Base-by-base conservation (phyloP, 1,139 yeast species). In the Sugiyamaella grinbergsii region DNA sequence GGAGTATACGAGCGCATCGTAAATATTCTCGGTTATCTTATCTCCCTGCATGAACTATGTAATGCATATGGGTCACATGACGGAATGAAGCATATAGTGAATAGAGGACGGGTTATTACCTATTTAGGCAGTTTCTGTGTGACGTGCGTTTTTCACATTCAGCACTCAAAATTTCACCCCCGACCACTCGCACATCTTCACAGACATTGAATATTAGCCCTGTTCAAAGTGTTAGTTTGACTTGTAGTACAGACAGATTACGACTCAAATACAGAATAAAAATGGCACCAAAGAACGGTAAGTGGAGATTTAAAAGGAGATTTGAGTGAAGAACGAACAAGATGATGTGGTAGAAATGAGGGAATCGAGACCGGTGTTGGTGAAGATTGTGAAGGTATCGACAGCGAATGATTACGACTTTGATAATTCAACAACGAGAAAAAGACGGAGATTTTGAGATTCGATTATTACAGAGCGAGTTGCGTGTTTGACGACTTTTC, bases 231-330 rank as follows among this genome's bases (percentile, higher is more conserved):
- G 41, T 23, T 37, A 40, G 23, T 41, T 41, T 32, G 45, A 41
- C 45, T 41, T 41, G 45, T 40, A 40, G 43, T 40, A 41, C 45
- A 26, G 43, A 40, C 43, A 31, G 31, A 41, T 41, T 41, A 41
- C 45, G 45, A 41, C 37, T 41, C 36, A 41, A 41, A 47, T 16
- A 49, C 23, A 37, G n/a, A n/a, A 44, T 16, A 41, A 54, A 38
- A 49, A 53, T 52, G 57, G 50, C 57, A 38, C 56, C 58, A 39
- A 54, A 55, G 57, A 54, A 46, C 54, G 58, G 58, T 52, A 54
- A 51, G 54, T 50, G 19, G 33, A 24, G 13, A 10, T 15, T 16
- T 15, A 32, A 41, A 23, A 22, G n/a, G 28, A 13, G 11, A 23
- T 11, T 13, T 8, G 4, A 34, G 22, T 8, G 26, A 31, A 26